A percentile compares a stretch with the other conserved stretches of the same genome.
These are phyloP conservation scores for Hypoxylon perforatum DNA, from an alignment of 495 filamentous ascomycete species.

Conservation along the genomic window DNA sequence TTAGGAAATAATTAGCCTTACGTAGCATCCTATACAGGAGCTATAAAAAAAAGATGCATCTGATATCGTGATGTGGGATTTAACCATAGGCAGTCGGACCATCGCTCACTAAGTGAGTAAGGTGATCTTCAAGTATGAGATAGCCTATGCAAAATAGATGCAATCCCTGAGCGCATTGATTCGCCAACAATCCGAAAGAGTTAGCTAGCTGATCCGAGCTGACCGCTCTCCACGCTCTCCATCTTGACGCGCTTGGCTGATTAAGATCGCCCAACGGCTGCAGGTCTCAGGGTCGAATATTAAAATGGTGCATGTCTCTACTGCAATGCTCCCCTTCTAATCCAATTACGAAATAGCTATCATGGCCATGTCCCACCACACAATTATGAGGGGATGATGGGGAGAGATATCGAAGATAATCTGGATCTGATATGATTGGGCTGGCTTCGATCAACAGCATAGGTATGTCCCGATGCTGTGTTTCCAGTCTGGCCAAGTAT, in stretches of 20 bases:
- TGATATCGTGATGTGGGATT: conserved; percentile 22
- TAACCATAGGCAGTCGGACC: conserved; percentile 18
- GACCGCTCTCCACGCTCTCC: conserved; percentile 37
- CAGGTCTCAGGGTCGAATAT: conserved; percentile 36
- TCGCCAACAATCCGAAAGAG: conserved; percentile 8
- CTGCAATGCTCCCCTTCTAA: conserved; percentile 29
- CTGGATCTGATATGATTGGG: conserved; percentile 21
- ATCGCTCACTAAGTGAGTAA: conserved; percentile 5
- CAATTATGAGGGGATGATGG: conserved; percentile 22
- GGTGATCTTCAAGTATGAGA: conserved; percentile 9
- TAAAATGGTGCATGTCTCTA: conserved; percentile 36
- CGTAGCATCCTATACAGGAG: conserved; percentile 15
- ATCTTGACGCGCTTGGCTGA: conserved; percentile 22
- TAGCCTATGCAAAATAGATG: conserved; percentile 28
- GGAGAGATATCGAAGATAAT: conserved; percentile 23
- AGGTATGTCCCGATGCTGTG: conserved; percentile 5
- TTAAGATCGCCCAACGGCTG: conserved; percentile 44
- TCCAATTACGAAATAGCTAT: conserved; percentile 16
- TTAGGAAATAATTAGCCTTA: not conserved
- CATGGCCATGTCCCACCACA: conserved; percentile 28
- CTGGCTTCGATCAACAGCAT: not conserved
- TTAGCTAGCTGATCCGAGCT: conserved; percentile 20
- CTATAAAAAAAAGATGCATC: conserved; percentile 13
- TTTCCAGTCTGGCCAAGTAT: conserved; percentile 15
- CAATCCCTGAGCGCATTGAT: conserved; percentile 9